These are phyloP conservation scores for Ogataea chonburiensis DNA, from an alignment of 805 yeast genomes.

Conservation along the genomic window DNA sequence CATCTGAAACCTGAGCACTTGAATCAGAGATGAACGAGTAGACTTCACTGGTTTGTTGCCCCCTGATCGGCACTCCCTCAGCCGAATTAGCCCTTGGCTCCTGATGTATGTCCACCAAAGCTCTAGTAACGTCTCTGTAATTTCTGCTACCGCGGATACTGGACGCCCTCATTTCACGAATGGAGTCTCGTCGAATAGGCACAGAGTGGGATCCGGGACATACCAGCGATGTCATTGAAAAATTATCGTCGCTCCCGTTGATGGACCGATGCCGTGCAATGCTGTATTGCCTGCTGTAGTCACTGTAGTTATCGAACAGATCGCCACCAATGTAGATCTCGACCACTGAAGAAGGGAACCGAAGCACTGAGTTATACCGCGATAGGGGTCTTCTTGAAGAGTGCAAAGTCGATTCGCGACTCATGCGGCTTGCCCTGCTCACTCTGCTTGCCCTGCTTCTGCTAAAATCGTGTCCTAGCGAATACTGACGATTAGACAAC, in stretches of 20 bases:
- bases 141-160: constrained; percentile 3
- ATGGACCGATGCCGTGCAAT: constrained; percentile 22
- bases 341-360: constrained; percentile 24
- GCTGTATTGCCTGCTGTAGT: constrained; percentile 18
- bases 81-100: constrained; percentile 1
- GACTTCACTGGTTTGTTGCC: background rate
- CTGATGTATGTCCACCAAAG: constrained; percentile 3
- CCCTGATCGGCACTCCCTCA: background rate
- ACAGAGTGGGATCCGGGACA: constrained; percentile 22
- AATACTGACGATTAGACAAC: background rate
- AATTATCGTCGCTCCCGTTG: constrained; percentile 18
- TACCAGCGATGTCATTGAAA: constrained; percentile 24
- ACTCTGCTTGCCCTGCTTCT: too few relatives aligned
- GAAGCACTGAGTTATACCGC: constrained; percentile 17
- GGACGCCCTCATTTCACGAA: constrained; percentile 2
- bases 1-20: constrained; percentile 1
- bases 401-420: constrained; percentile 2
- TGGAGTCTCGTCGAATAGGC: constrained; percentile 28
- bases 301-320: constrained; percentile 15
- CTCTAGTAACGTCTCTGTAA: constrained; percentile 1
- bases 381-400: constrained; percentile 13
- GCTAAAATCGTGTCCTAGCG: background rate
- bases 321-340: constrained; percentile 25
- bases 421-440: constrained; percentile 3
- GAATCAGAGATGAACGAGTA: constrained; percentile 7